Percentiles rank a stretch among this genome's conserved stretches.
Evolutionary conservation across 1,284 basidiomycete species (phyloP).

Genomic region (Fistulina hepatica): DNA sequence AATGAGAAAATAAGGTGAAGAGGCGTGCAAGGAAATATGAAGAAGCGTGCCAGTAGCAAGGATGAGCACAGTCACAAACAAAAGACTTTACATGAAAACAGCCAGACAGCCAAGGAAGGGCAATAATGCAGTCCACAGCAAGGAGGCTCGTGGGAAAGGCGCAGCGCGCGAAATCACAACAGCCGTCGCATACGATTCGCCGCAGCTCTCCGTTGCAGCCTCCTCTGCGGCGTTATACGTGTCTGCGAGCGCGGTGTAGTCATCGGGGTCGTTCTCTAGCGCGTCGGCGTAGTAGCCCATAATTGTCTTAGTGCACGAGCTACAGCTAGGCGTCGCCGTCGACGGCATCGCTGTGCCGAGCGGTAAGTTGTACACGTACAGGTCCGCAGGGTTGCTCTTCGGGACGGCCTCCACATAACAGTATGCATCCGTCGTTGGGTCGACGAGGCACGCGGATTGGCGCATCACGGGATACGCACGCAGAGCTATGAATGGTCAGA

Average conservation of each 20-base stretch:
- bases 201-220: constrained; percentile 13
- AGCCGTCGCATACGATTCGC: constrained; percentile 12
- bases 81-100: too few species aligned
- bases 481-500: constrained; percentile 32
- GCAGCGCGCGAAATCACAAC: too few species aligned
- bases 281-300: constrained; percentile 38
- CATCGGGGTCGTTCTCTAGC: constrained; percentile 22
- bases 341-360: constrained; percentile 42
- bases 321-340: constrained; percentile 40
- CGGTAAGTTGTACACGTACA: constrained; percentile 57
- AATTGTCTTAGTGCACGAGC: constrained; percentile 43
- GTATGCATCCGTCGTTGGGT: constrained; percentile 47
- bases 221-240: constrained; percentile 10
- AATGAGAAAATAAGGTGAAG: too few species aligned
- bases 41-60: too few species aligned
- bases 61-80: too few species aligned
- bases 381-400: constrained; percentile 42
- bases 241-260: constrained; percentile 2
- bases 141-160: too few species aligned
- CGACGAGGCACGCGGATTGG: constrained; percentile 40
- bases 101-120: too few species aligned
- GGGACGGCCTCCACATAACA: constrained; percentile 58
- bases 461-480: constrained; percentile 49
- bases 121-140: too few species aligned
- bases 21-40: too few species aligned